Base-by-base conservation (phyloP, 2,329 filamentous ascomycete genomes). In the Phialophora expanda region DNA sequence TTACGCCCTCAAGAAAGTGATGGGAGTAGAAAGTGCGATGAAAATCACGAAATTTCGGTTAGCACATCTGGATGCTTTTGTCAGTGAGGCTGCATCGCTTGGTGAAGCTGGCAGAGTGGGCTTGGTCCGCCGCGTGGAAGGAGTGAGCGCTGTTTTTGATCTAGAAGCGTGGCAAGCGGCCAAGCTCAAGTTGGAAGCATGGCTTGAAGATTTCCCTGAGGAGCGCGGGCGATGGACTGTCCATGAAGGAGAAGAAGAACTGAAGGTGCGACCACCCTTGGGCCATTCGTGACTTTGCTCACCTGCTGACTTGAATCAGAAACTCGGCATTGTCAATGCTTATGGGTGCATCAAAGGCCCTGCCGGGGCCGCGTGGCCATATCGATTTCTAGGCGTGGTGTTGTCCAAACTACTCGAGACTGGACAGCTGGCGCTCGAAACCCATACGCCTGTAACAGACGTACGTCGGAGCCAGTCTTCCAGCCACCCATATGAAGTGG, bases 341-440 rank as follows among this genome's bases (percentile, higher is more conserved):
- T 56, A 60, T 44, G 58, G 64, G 7, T 57, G 53, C 48, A 66
- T 66, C 26, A 66, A 59, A n/a, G 65, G 75, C 20, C 74, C 75
- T 8, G 74, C 75, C 3, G 75, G 75, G 12, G 76, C 75, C 1
- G 66, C 76, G 3, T 78, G 76, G 76, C 77, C 77, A 32, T 79
- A 79, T 67, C 73, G 73, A 9, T 70, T 79, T 9, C 73, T 79
- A 41, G 76, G 74, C 2, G 71, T 69, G 32, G 66, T 75, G 11
- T 66, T 71, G 12, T 54, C 61, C 8, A 24, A 48, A 7, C 56
- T 75, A 17, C 58, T 72, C 4, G 26, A 56, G 4, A 65, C 55
- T 26, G 44, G 50, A 6, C 24, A 60, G 3, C 61, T 74, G 22
- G 58, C 62, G 2, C 69, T 75, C 41, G 72, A 75, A 56, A 72